Conservation (phyloP, 495 filamentous ascomycete species). For the Staphylotrichum tortipilum region DNA sequence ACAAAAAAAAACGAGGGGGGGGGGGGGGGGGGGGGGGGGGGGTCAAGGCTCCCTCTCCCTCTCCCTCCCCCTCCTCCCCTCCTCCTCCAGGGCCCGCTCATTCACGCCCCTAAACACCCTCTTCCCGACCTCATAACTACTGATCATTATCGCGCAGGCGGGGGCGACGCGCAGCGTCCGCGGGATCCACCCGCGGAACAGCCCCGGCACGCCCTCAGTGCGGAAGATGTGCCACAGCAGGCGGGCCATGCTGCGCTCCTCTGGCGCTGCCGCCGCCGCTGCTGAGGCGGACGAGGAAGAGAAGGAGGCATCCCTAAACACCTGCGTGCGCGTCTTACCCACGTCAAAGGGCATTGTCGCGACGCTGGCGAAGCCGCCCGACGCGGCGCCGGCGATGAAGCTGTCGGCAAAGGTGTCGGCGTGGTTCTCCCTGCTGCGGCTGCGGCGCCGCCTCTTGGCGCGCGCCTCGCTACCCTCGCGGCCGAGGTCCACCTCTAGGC, state of each 20-base stretch:
- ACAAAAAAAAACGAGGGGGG: background rate
- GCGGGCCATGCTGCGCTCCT: slow-evolving; percentile 63
- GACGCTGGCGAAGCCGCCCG: slow-evolving; percentile 78
- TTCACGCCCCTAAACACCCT: slow-evolving; percentile 74
- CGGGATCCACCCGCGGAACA: slow-evolving; percentile 87
- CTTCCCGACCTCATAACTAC: slow-evolving; percentile 93
- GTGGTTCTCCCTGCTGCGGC: slow-evolving; percentile 49
- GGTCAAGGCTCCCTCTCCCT: background rate
- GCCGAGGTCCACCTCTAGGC: slow-evolving; percentile 12
- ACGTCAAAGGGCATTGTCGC: slow-evolving; percentile 95
- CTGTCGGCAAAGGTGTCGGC: slow-evolving; percentile 72
- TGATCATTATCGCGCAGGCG: slow-evolving; percentile 99
- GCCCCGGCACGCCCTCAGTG: slow-evolving; percentile 67
- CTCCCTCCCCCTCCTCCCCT: background rate
- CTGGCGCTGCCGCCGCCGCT: slow-evolving; percentile 41
- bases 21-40: no score
- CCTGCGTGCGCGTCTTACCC: slow-evolving; percentile 89
- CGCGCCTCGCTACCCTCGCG: background rate
- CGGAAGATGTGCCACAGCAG: slow-evolving; percentile 83
- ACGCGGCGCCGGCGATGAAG: slow-evolving; percentile 75
- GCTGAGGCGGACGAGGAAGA: background rate
- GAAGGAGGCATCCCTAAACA: slow-evolving; percentile 44
- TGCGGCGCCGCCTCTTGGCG: slow-evolving; percentile 35
- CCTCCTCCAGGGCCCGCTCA: slow-evolving; percentile 41
- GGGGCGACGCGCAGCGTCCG: slow-evolving; percentile 91